Conservation (phyloP, 257 asterid genomes). For the Przewalskia tangutica region DNA sequence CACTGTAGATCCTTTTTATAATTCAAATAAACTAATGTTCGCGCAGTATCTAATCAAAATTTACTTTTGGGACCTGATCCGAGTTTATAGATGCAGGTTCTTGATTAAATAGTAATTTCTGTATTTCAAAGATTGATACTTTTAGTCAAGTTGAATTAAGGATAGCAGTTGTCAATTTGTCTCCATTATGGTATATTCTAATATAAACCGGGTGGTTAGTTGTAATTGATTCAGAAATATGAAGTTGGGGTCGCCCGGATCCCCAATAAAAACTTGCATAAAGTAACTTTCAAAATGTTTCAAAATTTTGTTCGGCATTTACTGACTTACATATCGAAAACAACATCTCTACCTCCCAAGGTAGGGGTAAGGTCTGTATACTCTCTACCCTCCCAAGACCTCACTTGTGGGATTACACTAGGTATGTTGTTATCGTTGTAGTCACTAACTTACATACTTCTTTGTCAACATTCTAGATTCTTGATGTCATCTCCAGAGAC, state of each 20-base stretch:
- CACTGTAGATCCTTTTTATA: background rate
- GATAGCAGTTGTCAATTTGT: background rate
- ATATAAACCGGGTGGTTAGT: background rate
- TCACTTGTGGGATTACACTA: no score
- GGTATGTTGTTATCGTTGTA: no score
- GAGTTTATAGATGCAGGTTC: background rate
- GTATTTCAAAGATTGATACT: background rate
- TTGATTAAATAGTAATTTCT: background rate
- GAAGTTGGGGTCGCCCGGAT: background rate
- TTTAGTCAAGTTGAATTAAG: background rate
- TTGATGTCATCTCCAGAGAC: conserved; percentile 37
- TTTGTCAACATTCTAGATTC: conserved; percentile 25
- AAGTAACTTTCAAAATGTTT: background rate
- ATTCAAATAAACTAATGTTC: background rate
- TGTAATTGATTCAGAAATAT: background rate
- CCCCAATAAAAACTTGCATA: background rate
- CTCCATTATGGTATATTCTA: background rate
- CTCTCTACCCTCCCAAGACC: no score
- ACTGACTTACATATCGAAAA: background rate
- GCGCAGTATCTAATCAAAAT: background rate
- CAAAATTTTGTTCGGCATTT: background rate
- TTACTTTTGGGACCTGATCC: background rate
- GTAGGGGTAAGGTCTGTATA: no score
- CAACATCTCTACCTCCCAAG: no score
- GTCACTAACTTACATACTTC: background rate